phyloP scores from a whole-genome alignment of 1,284 basidiomycete genomes.

The Apiotrichum sp. region DNA sequence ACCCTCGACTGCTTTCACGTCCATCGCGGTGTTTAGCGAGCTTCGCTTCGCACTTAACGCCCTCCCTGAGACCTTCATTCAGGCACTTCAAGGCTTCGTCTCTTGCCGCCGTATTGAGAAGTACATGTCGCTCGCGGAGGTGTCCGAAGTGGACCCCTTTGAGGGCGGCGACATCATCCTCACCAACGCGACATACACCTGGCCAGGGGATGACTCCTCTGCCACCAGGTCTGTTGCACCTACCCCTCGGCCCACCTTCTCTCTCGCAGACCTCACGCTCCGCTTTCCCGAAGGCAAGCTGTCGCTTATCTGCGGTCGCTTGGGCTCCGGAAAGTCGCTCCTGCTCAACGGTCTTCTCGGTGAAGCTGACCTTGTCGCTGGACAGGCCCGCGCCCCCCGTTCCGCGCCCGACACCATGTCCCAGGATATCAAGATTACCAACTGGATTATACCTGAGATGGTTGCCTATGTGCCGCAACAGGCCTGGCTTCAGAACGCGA shows the following conservation, averaged over 20 bases:
- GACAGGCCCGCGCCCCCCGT: slow-evolving; percentile 63
- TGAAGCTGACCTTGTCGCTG: slow-evolving; percentile 77
- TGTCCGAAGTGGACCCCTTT: slow-evolving; percentile 55
- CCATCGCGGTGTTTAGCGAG: slow-evolving; percentile 68
- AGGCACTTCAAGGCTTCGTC: slow-evolving; percentile 72
- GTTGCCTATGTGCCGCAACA: slow-evolving; percentile 85
- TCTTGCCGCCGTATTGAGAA: slow-evolving; percentile 86
- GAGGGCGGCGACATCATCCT: slow-evolving; percentile 60
- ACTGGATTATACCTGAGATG: slow-evolving; percentile 68
- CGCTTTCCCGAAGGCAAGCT: slow-evolving; percentile 72
- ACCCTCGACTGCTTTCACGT: slow-evolving; percentile 78
- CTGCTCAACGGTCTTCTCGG: slow-evolving; percentile 75
- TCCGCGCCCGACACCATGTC: slow-evolving; percentile 74
- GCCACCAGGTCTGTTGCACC: slow-evolving; percentile 52
- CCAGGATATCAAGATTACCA: slow-evolving; percentile 33
- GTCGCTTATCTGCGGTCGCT: slow-evolving; percentile 67
- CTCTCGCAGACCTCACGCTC: slow-evolving; percentile 70
- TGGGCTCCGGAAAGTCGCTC: slow-evolving; percentile 70
- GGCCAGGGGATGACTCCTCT: slow-evolving; percentile 63
- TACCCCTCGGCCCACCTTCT: slow-evolving; percentile 71
- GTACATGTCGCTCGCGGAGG: slow-evolving; percentile 68
- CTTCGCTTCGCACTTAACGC: slow-evolving; percentile 66
- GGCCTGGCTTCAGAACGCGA: slow-evolving; percentile 71
- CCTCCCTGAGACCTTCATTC: slow-evolving; percentile 83
- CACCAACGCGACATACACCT: slow-evolving; percentile 77